phyloP scores from a whole-genome alignment of 192 early-diverging fungal species.

The Coemansia sp. region DNA sequence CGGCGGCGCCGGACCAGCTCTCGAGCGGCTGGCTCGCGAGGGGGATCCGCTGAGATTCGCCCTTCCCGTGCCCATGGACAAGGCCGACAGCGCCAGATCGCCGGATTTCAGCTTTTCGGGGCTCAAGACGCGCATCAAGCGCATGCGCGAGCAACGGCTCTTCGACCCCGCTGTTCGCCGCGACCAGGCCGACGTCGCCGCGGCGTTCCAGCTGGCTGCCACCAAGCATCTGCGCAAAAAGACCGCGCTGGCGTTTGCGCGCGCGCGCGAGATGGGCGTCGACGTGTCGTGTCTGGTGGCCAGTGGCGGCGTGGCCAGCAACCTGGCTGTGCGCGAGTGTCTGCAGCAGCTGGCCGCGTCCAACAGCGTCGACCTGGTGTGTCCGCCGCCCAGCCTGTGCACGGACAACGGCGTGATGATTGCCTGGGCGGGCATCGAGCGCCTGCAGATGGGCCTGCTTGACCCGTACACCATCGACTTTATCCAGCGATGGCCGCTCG shows the following conservation, averaged over 20 bases:
- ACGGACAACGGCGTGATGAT: conserved; percentile 85
- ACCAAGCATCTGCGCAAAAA: conserved; percentile 64
- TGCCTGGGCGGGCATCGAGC: conserved; percentile 79
- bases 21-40: conserved; percentile 58
- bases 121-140: conserved; percentile 64
- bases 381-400: conserved; percentile 72
- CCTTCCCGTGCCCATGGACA: conserved; percentile 63
- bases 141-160: conserved; percentile 37
- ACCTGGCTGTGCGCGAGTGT: conserved; percentile 55
- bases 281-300: conserved; percentile 58
- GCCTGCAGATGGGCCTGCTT: conserved; percentile 60
- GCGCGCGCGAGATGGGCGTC: conserved; percentile 33
- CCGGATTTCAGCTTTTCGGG: conserved; percentile 75
- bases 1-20: conserved; percentile 64
- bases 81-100: conserved; percentile 44
- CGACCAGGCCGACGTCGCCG: conserved; percentile 62
- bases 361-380: conserved; percentile 58
- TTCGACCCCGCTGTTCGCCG: conserved; percentile 24
- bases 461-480: conserved; percentile 71
- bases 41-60: conserved; percentile 54
- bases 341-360: conserved; percentile 40
- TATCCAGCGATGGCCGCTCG: conserved; percentile 73
- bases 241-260: conserved; percentile 55
- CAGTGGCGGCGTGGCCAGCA: conserved; percentile 80
- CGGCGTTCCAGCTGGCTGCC: conserved; percentile 66